Base-by-base conservation (phyloP, 345 rosid species). In the Citrus australasica region DNA sequence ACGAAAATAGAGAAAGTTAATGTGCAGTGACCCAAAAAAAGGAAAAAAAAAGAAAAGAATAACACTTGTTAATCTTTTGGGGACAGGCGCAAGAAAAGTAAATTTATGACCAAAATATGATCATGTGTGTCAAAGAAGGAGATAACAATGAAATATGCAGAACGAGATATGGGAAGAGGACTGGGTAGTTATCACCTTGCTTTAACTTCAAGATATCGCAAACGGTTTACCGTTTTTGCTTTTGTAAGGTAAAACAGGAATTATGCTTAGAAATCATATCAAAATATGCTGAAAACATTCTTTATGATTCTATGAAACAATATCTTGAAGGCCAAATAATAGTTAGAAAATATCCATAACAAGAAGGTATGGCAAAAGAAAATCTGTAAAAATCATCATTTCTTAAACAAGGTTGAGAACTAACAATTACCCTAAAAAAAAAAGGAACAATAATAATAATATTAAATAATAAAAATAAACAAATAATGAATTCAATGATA, bases 291-390 rank as follows among this genome's bases (percentile, higher is more conserved):
- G 14, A 70, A 28, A 22, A 70, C 4, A 22, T 19, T 71, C 9
- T 33, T 33, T 22, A 40, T 61, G 40, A 51, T 28, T 27, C 35
- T 7, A 25, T 17, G 77, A 74, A 40, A 38, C 55, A 40, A 42
- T 37, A 5, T 60, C 58, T 27, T 42, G 17, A 16, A 19, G 24
- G 17, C 32, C 17, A 61, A 40, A 27, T 13, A 9, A 28, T 61
- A 73, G 37, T 38, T 61, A 27, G 58, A 74, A 71, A 73, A 58
- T 37, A 73, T 37, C 40, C 77, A 74, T 61, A 46, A 28, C 27
- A 42, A 61, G 35, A 38, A 73, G 32, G 13, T 17, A 55, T 28
- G 9, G 30, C 28, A 62, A 74, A 30, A 51, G 62, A 65, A 64
- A 37, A 25, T 55, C 51, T 10, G 28, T 35, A 37, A 67, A 76